phyloP scores from a whole-genome alignment of 139 green algal genomes.

The Coelastrella sp. region DNA sequence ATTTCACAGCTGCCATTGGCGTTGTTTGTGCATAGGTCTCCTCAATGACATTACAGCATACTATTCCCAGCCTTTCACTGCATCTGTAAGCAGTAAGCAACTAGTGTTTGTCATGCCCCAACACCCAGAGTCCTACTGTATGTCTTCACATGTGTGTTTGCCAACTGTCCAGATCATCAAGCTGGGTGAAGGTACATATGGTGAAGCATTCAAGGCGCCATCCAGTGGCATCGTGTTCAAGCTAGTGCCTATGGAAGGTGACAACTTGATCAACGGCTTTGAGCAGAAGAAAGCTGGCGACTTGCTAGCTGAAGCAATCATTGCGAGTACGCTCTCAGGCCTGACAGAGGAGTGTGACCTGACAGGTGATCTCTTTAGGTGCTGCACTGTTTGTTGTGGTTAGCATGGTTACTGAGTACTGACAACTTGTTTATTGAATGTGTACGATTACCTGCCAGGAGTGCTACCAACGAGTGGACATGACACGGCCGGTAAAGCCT shows the following conservation, averaged over 20 bases:
- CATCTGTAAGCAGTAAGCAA: no score
- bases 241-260: constrained; percentile 96
- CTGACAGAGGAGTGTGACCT: constrained; percentile 55
- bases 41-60: no score
- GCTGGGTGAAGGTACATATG: constrained; percentile 95
- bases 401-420: background rate
- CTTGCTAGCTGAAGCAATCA: constrained; percentile 83
- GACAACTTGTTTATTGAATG: background rate
- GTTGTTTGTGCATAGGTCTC: no score
- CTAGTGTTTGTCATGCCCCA: no score
- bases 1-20: no score
- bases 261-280: constrained; percentile 82
- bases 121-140: no score
- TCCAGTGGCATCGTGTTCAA: constrained; percentile 77
- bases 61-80: no score
- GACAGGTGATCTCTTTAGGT: background rate
- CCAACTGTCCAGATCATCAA: constrained; percentile 1
- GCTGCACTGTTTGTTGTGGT: background rate
- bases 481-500: no score
- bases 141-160: background rate
- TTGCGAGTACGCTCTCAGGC: constrained; percentile 76
- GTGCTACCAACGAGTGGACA: background rate
- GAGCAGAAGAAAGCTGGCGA: constrained; percentile 81
- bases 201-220: constrained; percentile 82
- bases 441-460: background rate